Evolutionary conservation across 306 rosid species (phyloP), one percentile per base, ranked within the genome.

Genomic region (Canavalia ensiformis): DNA sequence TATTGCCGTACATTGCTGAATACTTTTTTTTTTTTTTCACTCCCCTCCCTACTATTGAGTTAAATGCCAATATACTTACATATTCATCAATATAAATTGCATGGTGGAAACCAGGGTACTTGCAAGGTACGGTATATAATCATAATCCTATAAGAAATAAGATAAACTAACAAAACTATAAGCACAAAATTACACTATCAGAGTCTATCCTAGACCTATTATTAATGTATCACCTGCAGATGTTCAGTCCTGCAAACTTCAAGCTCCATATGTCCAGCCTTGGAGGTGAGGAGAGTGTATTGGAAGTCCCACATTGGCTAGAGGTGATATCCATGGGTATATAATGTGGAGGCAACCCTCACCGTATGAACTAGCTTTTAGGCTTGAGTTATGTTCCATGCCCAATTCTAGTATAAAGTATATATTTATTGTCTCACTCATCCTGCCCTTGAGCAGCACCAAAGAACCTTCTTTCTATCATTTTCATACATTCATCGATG

Each of bases 81-180:
- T 3, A 76, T 56, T 41, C 62, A 54, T 63, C 29, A n/a, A 72
- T 51, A 81, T 18, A 18, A 29, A 39, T 62, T 62, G 56, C 28
- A 41, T 0, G 10, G 47, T 64, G 37, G 37, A 49, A 78, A 44
- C 45, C 62, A 68, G 8, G 30, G 45, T 28, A 80, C 6, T 39
- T 50, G 37, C 83, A 11, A 34, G 3, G 44, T 34, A 34, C 77
- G 33, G 4, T 4, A 37, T 58, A 12, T 59, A 28, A 80, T 50
- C 57, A 60, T 55, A 69, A 79, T 69, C 83, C 45, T 70, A 6
- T 7, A 18, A 68, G 50, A 67, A 78, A 67, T 42, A 44, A 28
- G 33, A 11, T 6, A 18, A 68, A 56, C 46, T 68, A 68, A 30
- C 68, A 79, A 78, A 41, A 52, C 31, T 67, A 11, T 41, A 47